These are phyloP conservation scores for Neopestalotiopsis sp. DNA, from an alignment of 2,329 filamentous ascomycete genomes.

Conservation along the genomic window DNA sequence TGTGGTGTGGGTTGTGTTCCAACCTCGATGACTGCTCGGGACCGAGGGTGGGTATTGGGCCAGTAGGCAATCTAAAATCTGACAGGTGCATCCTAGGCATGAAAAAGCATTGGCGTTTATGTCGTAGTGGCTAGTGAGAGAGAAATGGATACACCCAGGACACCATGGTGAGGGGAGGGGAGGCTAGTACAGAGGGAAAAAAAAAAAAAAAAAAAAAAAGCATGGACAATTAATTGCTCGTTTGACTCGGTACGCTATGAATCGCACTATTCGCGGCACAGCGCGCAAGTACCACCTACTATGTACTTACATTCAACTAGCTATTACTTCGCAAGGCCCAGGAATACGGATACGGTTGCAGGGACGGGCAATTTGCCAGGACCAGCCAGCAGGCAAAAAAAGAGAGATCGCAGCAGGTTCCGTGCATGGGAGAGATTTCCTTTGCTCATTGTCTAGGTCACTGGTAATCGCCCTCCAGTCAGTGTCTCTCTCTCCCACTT, in stretches of 20 bases:
- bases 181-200: not conserved
- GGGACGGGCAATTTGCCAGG: not conserved
- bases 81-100: conserved; percentile 13
- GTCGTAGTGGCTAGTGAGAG: not conserved
- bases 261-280: not conserved
- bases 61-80: conserved; percentile 11
- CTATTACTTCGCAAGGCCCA: not conserved
- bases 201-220: not conserved
- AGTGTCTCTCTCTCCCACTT: too few species aligned
- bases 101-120: not conserved
- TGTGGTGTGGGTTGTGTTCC: not conserved
- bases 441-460: not conserved
- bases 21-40: not conserved
- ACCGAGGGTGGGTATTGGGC: not conserved
- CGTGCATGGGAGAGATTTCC: not conserved
- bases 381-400: not conserved
- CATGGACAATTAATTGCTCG: not conserved
- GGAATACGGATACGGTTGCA: not conserved
- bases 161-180: not conserved
- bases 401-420: not conserved
- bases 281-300: not conserved
- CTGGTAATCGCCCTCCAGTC: not conserved
- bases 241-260: not conserved
- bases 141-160: not conserved
- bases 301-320: not conserved